Percentiles rank a stretch among this genome's conserved stretches.
phyloP scores from a whole-genome alignment of 1,139 yeast species.

The Pichia sorboxylosa region DNA sequence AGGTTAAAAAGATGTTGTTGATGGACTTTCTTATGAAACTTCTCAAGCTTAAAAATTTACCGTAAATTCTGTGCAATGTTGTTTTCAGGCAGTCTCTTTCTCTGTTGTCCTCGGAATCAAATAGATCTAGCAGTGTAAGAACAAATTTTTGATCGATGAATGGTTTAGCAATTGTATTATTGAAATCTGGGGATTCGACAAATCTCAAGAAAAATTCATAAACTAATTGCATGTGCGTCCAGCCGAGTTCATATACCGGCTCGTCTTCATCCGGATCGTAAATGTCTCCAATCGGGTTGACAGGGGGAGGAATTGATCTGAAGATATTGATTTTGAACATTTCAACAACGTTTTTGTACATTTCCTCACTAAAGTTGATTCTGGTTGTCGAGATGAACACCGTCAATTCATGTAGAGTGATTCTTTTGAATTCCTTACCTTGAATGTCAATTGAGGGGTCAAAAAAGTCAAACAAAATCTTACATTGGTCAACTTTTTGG shows the following conservation, averaged over 20 bases:
- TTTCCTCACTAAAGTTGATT: slow-evolving; percentile 78
- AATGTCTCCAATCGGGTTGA: slow-evolving; percentile 90
- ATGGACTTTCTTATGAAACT: slow-evolving; percentile 87
- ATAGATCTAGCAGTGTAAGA: slow-evolving; percentile 66
- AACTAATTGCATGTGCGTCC: slow-evolving; percentile 98
- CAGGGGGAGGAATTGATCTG: slow-evolving; percentile 97
- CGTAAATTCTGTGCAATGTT: slow-evolving; percentile 88
- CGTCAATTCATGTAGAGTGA: slow-evolving; percentile 77
- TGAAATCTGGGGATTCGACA: slow-evolving; percentile 90
- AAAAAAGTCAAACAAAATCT: slow-evolving; percentile 82
- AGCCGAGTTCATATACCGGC: slow-evolving; percentile 89
- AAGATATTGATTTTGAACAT: slow-evolving; percentile 87
- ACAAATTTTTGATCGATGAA: slow-evolving; percentile 89
- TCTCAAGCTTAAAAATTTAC: slow-evolving; percentile 82
- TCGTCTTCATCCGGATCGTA: slow-evolving; percentile 99
- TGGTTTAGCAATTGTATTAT: slow-evolving; percentile 85
- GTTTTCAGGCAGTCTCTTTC: slow-evolving; percentile 94
- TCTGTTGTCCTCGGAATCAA: slow-evolving; percentile 93
- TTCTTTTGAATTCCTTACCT: slow-evolving; percentile 85
- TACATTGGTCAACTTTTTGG: slow-evolving; percentile 88
- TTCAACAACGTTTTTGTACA: slow-evolving; percentile 76
- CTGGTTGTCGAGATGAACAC: slow-evolving; percentile 72
- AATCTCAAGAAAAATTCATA: slow-evolving; percentile 89
- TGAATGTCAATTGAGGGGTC: slow-evolving; percentile 88
- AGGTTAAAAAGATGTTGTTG: slow-evolving; percentile 84